phyloP scores from a whole-genome alignment of 768 basidiomycete species.

The Lactarius indigo region DNA sequence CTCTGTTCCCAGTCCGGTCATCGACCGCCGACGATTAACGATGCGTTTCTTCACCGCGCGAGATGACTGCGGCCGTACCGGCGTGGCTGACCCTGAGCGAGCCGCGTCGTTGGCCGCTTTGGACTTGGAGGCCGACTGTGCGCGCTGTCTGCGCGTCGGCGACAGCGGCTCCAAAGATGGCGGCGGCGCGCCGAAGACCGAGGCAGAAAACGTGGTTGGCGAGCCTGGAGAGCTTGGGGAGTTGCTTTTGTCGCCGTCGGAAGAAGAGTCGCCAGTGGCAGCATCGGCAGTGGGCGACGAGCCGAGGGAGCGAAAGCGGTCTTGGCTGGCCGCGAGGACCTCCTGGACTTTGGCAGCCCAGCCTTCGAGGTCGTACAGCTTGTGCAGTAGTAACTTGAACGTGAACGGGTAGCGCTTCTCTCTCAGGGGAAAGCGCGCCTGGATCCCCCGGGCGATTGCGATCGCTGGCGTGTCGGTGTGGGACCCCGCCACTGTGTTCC shows the following conservation, averaged over 20 bases:
- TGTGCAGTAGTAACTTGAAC: constrained; percentile 26
- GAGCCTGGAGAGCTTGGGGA: constrained; percentile 6
- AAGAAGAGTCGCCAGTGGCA: neutral
- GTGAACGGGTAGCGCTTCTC: constrained; percentile 26
- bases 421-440: constrained; percentile 18
- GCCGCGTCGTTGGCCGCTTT: constrained; percentile 3
- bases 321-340: constrained; percentile 25
- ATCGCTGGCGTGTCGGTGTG: neutral
- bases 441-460: neutral
- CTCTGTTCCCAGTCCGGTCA: constrained; percentile 13
- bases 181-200: constrained; percentile 5
- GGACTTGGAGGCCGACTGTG: constrained; percentile 2
- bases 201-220: constrained; percentile 5
- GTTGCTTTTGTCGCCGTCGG: neutral
- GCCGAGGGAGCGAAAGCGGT: constrained; percentile 22
- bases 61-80: constrained; percentile 8
- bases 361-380: constrained; percentile 26
- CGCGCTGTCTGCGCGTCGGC: constrained; percentile 11
- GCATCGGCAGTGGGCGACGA: neutral
- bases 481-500: constrained; percentile 21
- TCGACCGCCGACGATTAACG: constrained; percentile 25
- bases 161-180: constrained; percentile 3
- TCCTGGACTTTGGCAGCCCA: constrained; percentile 25
- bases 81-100: neutral
- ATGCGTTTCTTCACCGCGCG: constrained; percentile 27